Base-by-base conservation (phyloP, 164 flowering plant genomes). In the Magnolia changhungtana region DNA sequence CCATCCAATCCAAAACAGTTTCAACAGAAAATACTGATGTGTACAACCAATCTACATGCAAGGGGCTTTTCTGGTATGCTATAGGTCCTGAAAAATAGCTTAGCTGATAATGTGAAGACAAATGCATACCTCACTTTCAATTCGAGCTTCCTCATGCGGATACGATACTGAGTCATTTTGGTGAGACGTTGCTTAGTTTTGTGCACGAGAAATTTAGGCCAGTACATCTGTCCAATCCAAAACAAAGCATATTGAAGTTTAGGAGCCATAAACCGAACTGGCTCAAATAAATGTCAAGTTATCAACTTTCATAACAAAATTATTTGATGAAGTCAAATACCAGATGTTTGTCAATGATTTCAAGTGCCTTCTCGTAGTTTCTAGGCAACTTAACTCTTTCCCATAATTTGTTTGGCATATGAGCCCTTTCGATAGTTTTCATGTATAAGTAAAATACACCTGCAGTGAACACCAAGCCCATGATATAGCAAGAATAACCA, bases 351-450 rank as follows among this genome's bases (percentile, higher is more conserved):
- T 90, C 95, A 74, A 96, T 92, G 58, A 87, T 81, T 82, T 90
- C 97, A 72, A 92, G 93, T 7, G 97, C 95, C 77, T 90, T 89
- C 73, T 86, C 92, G 71, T 94, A 94, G 78, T 94, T 96, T 75
- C 87, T 82, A 0, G 98, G 98, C 75, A 94, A 75, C 81, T 92
- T 92, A 51, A 94, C 86, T 85, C 99, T 86, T 81, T 96, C 98
- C 99, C 99, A 96, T 78, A 92, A 82, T 61, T 92, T 82, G 67
- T 86, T 91, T 4, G 97, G 99, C 89, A 81, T 88, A 74, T 92
- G 96, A 80, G 99, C 94, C 81, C 97, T 91, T 83, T 93, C 97
- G 78, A 94, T 92, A 1, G 97, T 90, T 77, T 96, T 96, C 96
- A 92, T 92, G 73, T 95, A 95, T 50, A 95, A 85, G 83, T 93